A percentile compares a stretch with the other conserved stretches of the same genome.
Conservation (phyloP, 129 eudicot genomes). For the Centaurea solstitialis region DNA sequence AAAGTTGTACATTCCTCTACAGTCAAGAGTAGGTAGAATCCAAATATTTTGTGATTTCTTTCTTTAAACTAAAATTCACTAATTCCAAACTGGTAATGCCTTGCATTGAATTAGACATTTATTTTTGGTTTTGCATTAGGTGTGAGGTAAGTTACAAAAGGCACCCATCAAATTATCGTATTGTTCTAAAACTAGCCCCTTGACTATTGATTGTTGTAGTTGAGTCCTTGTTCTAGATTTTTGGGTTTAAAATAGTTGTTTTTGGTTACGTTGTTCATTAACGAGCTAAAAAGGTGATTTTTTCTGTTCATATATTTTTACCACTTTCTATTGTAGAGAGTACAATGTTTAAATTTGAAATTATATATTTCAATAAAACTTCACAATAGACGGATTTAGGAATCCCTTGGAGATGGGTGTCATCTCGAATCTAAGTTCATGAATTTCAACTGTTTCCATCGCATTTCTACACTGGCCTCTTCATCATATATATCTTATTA, state of each 20-base stretch:
- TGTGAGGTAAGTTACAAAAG: conserved; percentile 16
- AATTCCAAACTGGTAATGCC: not conserved
- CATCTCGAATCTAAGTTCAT: too few relatives aligned
- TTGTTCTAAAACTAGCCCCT: not conserved
- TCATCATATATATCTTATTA: too few relatives aligned
- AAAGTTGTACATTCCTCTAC: not conserved
- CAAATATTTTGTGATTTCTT: not conserved
- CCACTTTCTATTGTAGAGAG: not conserved
- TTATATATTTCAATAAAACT: too few relatives aligned
- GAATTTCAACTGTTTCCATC: too few relatives aligned
- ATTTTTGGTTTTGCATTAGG: not conserved
- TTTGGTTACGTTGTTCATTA: not conserved
- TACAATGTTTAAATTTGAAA: not conserved
- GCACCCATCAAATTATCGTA: conserved; percentile 1
- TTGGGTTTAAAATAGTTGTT: not conserved
- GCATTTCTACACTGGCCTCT: too few relatives aligned
- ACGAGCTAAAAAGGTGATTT: not conserved
- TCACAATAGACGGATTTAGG: too few relatives aligned
- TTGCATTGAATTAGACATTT: not conserved
- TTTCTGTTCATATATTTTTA: not conserved
- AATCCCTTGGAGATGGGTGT: too few relatives aligned
- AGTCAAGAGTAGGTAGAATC: not conserved
- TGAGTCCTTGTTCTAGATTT: not conserved
- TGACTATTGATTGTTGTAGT: not conserved
- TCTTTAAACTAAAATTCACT: not conserved